A percentile compares a stretch with the other conserved stretches of the same genome.
These are phyloP conservation scores for Nakazawaea ernobii DNA, from an alignment of 805 yeast species.

Conservation along the genomic window DNA sequence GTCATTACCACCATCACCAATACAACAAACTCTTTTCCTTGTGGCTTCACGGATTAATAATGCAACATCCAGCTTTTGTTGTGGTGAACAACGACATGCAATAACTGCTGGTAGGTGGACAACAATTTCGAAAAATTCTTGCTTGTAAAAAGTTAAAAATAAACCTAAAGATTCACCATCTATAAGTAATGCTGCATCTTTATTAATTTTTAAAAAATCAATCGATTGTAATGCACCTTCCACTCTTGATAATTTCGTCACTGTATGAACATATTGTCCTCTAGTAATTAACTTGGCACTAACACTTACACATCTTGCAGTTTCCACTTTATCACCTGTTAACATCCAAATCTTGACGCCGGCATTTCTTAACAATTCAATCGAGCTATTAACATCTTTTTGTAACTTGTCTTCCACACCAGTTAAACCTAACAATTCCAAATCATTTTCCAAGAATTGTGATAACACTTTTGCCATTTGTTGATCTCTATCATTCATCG, in stretches of 20 bases:
- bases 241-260: conserved; percentile 60
- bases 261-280: conserved; percentile 88
- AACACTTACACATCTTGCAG: conserved; percentile 97
- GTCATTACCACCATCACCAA: conserved; percentile 99
- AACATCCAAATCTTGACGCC: conserved; percentile 99
- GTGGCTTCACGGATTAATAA: conserved; percentile 69
- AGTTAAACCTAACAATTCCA: conserved; percentile 85
- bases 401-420: conserved; percentile 98
- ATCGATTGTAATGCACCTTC: conserved; percentile 69
- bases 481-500: conserved; percentile 76
- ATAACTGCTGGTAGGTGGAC: conserved; percentile 87
- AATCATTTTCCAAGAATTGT: conserved; percentile 69
- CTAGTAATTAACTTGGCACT: conserved; percentile 88
- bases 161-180: conserved; percentile 89
- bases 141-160: conserved; percentile 54
- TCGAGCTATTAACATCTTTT: conserved; percentile 82
- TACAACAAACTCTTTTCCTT: conserved; percentile 89
- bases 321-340: conserved; percentile 98
- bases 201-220: conserved; percentile 61
- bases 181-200: conserved; percentile 71
- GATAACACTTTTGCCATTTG: conserved; percentile 64
- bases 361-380: conserved; percentile 90
- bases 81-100: conserved; percentile 98
- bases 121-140: conserved; percentile 74
- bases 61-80: conserved; percentile 97